phyloP scores from a whole-genome alignment of 1,284 basidiomycete species.

The Fomes fomentarius region DNA sequence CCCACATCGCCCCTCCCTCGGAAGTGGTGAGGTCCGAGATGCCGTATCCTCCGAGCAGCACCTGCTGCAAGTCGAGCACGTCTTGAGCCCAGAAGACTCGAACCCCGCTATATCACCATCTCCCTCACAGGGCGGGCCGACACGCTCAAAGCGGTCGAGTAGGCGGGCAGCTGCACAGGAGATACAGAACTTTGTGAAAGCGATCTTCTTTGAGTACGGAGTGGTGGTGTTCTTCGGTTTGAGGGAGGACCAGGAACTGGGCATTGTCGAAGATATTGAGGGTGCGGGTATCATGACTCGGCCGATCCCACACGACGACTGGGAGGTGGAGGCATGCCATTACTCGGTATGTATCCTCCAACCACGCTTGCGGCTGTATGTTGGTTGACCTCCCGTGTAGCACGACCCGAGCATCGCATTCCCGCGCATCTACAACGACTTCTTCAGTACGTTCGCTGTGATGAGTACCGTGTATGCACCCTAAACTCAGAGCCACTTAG shows the following conservation, averaged over 20 bases:
- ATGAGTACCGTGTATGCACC: no score
- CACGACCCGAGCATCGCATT: conserved; percentile 87
- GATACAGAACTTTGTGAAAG: conserved; percentile 66
- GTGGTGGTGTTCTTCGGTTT: conserved; percentile 91
- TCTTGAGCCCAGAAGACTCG: conserved; percentile 13
- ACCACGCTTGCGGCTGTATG: background rate
- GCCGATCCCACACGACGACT: conserved; percentile 66
- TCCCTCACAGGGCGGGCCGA: conserved; percentile 2
- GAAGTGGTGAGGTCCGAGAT: conserved; percentile 3
- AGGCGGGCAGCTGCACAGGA: conserved; percentile 15
- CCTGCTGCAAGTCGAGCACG: background rate
- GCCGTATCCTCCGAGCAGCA: background rate
- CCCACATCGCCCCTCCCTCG: conserved; percentile 11
- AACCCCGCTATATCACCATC: conserved; percentile 11
- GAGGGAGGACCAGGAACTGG: conserved; percentile 72
- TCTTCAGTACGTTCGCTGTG: conserved; percentile 87
- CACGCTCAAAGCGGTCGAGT: conserved; percentile 23
- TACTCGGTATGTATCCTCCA: conserved; percentile 59
- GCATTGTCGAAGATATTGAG: conserved; percentile 83
- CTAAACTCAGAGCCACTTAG: conserved; percentile 39
- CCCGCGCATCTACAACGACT: conserved; percentile 90
- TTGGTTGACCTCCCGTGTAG: conserved; percentile 39
- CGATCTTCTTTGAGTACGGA: conserved; percentile 85
- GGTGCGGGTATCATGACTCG: conserved; percentile 69
- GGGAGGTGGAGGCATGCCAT: conserved; percentile 92